phyloP scores from a whole-genome alignment of 1,284 basidiomycete species.

The Rhodotorula sp. region DNA sequence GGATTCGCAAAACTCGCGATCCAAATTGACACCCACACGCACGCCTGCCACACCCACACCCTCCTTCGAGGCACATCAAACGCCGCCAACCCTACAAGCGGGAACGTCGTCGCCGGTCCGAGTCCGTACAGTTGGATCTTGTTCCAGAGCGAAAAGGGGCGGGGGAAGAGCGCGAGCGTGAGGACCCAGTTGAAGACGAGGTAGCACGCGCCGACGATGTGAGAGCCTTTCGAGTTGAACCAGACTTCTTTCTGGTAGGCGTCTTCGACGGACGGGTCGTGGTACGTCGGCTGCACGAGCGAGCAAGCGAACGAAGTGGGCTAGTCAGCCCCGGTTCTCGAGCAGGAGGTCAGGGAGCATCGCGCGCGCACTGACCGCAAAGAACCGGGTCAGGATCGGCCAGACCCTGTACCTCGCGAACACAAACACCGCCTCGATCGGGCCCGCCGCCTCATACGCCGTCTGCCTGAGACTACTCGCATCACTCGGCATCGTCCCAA shows the following conservation, averaged over 20 bases:
- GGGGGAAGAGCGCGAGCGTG: slow-evolving; percentile 51
- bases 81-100: slow-evolving; percentile 59
- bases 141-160: slow-evolving; percentile 34
- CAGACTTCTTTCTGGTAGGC: slow-evolving; percentile 38
- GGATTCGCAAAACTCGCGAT: slow-evolving; percentile 50
- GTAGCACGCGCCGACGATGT: slow-evolving; percentile 63
- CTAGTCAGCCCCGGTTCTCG: not conserved
- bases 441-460: slow-evolving; percentile 27
- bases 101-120: slow-evolving; percentile 53
- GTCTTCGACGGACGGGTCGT: slow-evolving; percentile 31
- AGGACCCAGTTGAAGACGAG: slow-evolving; percentile 66
- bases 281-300: slow-evolving; percentile 18
- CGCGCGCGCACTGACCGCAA: slow-evolving; percentile 14
- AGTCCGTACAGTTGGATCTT: slow-evolving; percentile 53
- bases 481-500: slow-evolving; percentile 35
- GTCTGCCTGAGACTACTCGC: slow-evolving; percentile 27
- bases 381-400: slow-evolving; percentile 24
- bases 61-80: slow-evolving; percentile 67
- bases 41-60: slow-evolving; percentile 61
- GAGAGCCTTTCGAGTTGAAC: slow-evolving; percentile 29
- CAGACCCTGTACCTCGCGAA: slow-evolving; percentile 31
- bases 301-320: not conserved
- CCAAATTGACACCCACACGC: slow-evolving; percentile 60
- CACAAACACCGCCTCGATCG: slow-evolving; percentile 5
- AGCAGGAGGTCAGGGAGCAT: too few relatives aligned